Percentiles rank a stretch among this genome's conserved stretches.
phyloP scores from a whole-genome alignment of 805 yeast genomes.

The Pichia exigua region DNA sequence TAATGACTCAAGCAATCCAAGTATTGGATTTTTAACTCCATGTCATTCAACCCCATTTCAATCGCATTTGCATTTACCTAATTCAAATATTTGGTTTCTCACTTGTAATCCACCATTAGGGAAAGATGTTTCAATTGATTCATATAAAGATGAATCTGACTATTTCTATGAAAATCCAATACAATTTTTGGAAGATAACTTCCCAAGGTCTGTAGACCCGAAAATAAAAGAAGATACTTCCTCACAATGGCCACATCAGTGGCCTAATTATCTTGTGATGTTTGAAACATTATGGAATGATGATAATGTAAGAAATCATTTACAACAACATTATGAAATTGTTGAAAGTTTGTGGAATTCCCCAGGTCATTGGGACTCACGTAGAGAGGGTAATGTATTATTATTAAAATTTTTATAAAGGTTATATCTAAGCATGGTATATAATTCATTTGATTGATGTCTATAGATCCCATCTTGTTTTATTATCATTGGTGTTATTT shows the following conservation, averaged over 20 bases:
- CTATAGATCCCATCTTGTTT: constrained; percentile 12
- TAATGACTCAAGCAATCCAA: background rate
- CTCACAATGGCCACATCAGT: constrained; percentile 30
- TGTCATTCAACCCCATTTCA: constrained; percentile 98
- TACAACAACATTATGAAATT: constrained; percentile 1
- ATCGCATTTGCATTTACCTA: constrained; percentile 60
- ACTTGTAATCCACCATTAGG: constrained; percentile 88
- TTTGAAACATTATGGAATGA: constrained; percentile 42
- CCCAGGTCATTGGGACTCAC: constrained; percentile 11
- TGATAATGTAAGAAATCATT: background rate
- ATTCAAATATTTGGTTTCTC: constrained; percentile 60
- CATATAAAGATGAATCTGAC: constrained; percentile 84
- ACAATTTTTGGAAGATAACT: constrained; percentile 44
- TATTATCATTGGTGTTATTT: background rate
- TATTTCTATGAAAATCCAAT: constrained; percentile 61
- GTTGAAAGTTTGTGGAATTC: constrained; percentile 8
- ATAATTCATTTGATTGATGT: background rate
- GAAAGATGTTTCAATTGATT: constrained; percentile 19
- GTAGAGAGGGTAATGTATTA: constrained; percentile 10
- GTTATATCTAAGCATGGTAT: background rate
- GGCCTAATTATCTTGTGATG: constrained; percentile 72
- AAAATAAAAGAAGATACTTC: background rate
- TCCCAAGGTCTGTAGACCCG: constrained; percentile 31
- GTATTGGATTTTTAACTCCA: constrained; percentile 83
- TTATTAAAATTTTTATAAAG: constrained; percentile 1